phyloP scores from a whole-genome alignment of 176 grass and related monocot species.

The Zoysia pacifica region DNA sequence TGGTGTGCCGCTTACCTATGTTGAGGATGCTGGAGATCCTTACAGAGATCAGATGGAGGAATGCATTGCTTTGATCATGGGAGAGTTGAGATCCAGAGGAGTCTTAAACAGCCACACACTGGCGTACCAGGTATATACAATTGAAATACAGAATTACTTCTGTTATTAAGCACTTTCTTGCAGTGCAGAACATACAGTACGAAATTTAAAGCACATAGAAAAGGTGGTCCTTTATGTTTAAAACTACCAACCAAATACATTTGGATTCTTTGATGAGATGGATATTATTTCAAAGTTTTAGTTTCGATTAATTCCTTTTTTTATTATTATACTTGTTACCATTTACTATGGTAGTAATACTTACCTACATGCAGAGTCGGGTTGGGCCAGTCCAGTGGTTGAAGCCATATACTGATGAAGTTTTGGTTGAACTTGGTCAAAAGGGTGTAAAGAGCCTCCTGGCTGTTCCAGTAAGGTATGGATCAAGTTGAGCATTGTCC shows the following conservation, averaged over 20 bases:
- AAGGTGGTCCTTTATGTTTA: not conserved
- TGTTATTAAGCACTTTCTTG: not conserved
- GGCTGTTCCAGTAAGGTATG: constrained; percentile 92
- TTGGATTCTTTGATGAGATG: not conserved
- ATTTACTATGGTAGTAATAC: constrained; percentile 12
- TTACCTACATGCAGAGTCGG: constrained; percentile 67
- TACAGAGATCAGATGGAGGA: constrained; percentile 99
- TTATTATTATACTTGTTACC: not conserved
- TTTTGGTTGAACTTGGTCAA: constrained; percentile 83
- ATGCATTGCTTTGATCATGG: constrained; percentile 90
- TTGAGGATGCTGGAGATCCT: constrained; percentile 88
- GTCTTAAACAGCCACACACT: constrained; percentile 74
- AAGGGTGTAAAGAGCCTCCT: constrained; percentile 91
- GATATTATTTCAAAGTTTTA: not conserved
- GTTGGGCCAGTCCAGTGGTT: constrained; percentile 96
- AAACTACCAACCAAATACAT: constrained; percentile 11
- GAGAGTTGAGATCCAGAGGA: constrained; percentile 85
- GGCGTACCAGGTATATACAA: constrained; percentile 77
- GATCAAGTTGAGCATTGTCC: constrained; percentile 12
- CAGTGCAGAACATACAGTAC: not conserved
- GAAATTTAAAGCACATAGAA: constrained; percentile 18
- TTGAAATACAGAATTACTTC: constrained; percentile 9
- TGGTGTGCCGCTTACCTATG: constrained; percentile 94
- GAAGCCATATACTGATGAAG: constrained; percentile 96
- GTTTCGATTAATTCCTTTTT: not conserved